Evolutionary conservation across 2,329 filamentous ascomycete species (phyloP), one percentile per base, ranked within the genome.

Genomic region (Fusarium verticillioides): DNA sequence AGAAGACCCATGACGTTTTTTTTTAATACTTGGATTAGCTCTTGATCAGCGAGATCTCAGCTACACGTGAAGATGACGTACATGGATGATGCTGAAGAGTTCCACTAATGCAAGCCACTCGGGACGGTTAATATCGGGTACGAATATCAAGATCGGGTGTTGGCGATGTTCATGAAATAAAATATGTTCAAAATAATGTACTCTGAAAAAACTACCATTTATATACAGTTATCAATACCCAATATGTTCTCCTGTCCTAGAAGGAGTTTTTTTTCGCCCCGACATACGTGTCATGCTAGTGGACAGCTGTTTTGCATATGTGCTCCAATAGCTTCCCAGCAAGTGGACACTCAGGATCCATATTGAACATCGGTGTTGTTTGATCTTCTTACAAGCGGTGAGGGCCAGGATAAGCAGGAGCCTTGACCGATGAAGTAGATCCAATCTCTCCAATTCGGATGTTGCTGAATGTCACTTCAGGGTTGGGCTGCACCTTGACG

Each of bases 401-500:
- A 42, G 64, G 46, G 9, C 42, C 63, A 46, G 64, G 65, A 46
- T 37, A 49, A 13, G 63, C 63, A 43, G 64, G 53, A 18, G 46
- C 39, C 46, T 67, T 67, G 26, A 67, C 64, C 44, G 66, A 59
- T 39, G 62, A 70, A 28, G 71, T 91, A 23, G 87, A 87, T 9
- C 85, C 87, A 75, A 91, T 87, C 72, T 91, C 87, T n/a, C 89
- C 89, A 84, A 87, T 89, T 75, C 85, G 86, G 73, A 91, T 87
- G 75, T 90, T 86, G 69, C 85, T 87, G 75, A 89, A 91, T 3
- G 81, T 85, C 8, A 91, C 87, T 19, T 82, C 82, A 1, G 88
- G 85, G 54, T 82, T 81, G 2, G 86, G 85, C 74, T 87, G 81
- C 19, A 87, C 78, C 52, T 82, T 79, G 60, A 83, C 67, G 63